Evolutionary conservation across 331 rosid species (phyloP).

Genomic region (Rhamnella rubrinervis): DNA sequence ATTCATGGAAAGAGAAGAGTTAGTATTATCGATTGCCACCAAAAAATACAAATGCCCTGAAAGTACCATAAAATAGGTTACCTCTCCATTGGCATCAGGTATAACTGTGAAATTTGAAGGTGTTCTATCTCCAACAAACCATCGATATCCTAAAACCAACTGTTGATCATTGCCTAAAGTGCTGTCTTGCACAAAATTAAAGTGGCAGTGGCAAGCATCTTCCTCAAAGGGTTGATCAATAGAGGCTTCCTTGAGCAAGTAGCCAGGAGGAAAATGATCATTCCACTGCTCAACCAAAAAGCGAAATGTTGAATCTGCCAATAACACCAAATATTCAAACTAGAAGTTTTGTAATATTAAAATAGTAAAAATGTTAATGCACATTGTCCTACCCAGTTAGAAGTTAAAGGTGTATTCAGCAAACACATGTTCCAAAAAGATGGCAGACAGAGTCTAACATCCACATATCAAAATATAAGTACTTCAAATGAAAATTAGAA

Average conservation of each 20-base stretch:
- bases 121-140: slow-evolving; percentile 83
- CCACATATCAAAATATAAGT: neutral
- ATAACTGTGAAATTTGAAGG: slow-evolving; percentile 61
- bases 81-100: slow-evolving; percentile 82
- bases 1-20: slow-evolving; percentile 22
- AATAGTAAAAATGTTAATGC: neutral
- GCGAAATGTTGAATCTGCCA: slow-evolving; percentile 70
- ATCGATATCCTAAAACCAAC: slow-evolving; percentile 70
- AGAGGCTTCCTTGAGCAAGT: slow-evolving; percentile 67
- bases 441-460: neutral
- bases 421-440: neutral
- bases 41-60: slow-evolving; percentile 16
- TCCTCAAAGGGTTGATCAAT: slow-evolving; percentile 86
- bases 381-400: neutral
- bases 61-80: slow-evolving; percentile 29
- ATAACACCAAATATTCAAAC: slow-evolving; percentile 16
- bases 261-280: slow-evolving; percentile 70
- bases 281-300: slow-evolving; percentile 91
- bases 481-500: too few species aligned
- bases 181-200: slow-evolving; percentile 60
- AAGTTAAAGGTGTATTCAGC: neutral
- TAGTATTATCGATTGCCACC: neutral
- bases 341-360: neutral
- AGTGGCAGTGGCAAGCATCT: slow-evolving; percentile 86
- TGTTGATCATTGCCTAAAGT: slow-evolving; percentile 38